Evolutionary conservation across 2,329 filamentous ascomycete species (phyloP).

Genomic region (Helminthosporium solani): DNA sequence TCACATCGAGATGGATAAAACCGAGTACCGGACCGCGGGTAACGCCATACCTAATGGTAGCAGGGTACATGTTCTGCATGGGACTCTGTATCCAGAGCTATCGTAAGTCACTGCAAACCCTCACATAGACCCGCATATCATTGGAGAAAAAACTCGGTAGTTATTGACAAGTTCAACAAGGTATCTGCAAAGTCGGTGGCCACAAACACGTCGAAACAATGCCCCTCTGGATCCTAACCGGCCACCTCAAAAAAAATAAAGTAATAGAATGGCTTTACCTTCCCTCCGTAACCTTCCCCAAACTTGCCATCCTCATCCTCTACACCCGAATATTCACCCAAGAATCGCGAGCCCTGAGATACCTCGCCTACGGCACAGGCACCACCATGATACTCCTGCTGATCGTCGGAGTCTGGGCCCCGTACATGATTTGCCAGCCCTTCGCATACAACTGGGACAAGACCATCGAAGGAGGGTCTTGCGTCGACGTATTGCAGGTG

Average conservation of each 20-base stretch:
- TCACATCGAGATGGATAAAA: background rate
- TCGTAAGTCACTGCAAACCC: background rate
- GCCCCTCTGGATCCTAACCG: background rate
- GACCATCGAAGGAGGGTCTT: constrained; percentile 3
- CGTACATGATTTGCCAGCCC: background rate
- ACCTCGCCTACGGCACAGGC: background rate
- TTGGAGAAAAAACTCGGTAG: no score
- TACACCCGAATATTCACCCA: background rate
- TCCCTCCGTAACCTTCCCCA: background rate
- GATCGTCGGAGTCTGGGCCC: background rate
- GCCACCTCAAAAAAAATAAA: background rate
- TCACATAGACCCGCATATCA: no score
- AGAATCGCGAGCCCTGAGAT: background rate
- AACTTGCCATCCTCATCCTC: background rate
- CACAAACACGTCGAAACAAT: background rate
- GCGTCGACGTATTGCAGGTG: background rate
- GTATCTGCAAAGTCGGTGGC: background rate
- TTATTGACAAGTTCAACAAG: background rate
- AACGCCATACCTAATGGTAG: background rate
- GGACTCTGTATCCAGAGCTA: background rate
- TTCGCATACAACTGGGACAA: constrained; percentile 10
- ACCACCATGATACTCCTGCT: background rate
- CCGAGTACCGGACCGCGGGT: background rate
- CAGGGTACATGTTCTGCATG: background rate
- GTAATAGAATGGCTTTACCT: background rate